phyloP scores from a whole-genome alignment of 805 yeast species.

The Yamadazyma paraphyllophila region DNA sequence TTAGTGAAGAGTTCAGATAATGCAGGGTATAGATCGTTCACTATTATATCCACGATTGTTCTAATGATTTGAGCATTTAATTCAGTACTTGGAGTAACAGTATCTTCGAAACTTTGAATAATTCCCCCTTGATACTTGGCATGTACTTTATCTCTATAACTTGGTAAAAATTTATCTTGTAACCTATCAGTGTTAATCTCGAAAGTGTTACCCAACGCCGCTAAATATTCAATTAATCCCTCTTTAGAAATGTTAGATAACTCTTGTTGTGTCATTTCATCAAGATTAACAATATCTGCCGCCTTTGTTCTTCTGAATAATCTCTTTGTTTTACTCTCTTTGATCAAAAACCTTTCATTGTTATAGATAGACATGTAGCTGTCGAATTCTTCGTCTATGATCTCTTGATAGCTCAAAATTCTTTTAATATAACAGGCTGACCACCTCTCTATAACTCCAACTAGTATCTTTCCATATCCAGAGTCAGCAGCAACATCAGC shows the following conservation, averaged over 20 bases:
- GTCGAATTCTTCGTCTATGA: conserved; percentile 47
- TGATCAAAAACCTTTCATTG: conserved; percentile 35
- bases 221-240: conserved; percentile 76
- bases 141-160: conserved; percentile 59
- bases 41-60: conserved; percentile 62
- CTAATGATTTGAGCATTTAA: conserved; percentile 76
- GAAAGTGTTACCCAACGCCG: conserved; percentile 85
- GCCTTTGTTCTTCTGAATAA: conserved; percentile 25
- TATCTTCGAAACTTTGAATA: conserved; percentile 36
- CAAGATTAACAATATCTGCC: conserved; percentile 26
- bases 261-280: conserved; percentile 40
- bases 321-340: conserved; percentile 45
- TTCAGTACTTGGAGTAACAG: conserved; percentile 65
- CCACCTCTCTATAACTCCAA: conserved; percentile 76
- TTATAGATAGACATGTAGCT: conserved; percentile 42
- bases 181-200: conserved; percentile 69
- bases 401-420: conserved; percentile 58
- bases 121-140: conserved; percentile 36
- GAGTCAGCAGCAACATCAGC: conserved; percentile 85
- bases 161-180: conserved; percentile 62
- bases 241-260: conserved; percentile 44
- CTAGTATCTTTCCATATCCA: conserved; percentile 74
- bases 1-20: conserved; percentile 62
- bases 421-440: conserved; percentile 57
- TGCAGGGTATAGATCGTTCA: conserved; percentile 68